A percentile compares a stretch with the other conserved stretches of the same genome.
Conservation (phyloP, 331 rosid species). For the Quercus tomentella region DNA sequence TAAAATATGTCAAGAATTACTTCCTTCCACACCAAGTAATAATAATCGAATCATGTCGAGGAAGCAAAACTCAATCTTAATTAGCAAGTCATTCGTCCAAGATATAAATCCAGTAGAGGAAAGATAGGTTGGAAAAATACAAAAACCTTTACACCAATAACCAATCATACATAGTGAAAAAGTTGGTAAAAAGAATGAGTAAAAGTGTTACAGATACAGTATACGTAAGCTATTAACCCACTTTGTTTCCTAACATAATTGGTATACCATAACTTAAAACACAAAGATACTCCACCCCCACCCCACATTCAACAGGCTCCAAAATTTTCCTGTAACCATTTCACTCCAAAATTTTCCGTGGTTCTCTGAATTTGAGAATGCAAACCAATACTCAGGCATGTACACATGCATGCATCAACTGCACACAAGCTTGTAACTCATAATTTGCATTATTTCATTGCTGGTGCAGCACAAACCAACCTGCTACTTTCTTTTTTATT, state of each 20-base stretch:
- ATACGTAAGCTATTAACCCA: too few relatives aligned
- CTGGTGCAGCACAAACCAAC: neutral
- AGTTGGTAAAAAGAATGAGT: too few relatives aligned
- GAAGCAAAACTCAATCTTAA: neutral
- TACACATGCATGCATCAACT: too few relatives aligned
- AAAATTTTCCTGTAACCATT: too few relatives aligned
- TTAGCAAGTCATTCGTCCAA: neutral
- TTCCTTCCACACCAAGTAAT: neutral
- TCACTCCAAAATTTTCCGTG: too few relatives aligned
- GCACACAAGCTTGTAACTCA: too few relatives aligned
- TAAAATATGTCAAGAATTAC: neutral
- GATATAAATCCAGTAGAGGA: neutral
- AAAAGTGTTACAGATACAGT: too few relatives aligned
- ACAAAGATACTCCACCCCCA: too few relatives aligned
- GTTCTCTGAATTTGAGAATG: neutral
- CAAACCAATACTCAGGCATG: neutral
- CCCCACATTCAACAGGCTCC: too few relatives aligned
- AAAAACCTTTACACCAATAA: too few relatives aligned
- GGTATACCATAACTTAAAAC: neutral
- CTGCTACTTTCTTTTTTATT: neutral
- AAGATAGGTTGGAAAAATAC: too few relatives aligned
- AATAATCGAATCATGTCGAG: neutral
- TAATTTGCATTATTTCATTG: neutral
- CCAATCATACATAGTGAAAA: neutral
- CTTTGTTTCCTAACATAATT: neutral